Conservation (phyloP, 257 asterid genomes). For the Handroanthus guayacan region DNA sequence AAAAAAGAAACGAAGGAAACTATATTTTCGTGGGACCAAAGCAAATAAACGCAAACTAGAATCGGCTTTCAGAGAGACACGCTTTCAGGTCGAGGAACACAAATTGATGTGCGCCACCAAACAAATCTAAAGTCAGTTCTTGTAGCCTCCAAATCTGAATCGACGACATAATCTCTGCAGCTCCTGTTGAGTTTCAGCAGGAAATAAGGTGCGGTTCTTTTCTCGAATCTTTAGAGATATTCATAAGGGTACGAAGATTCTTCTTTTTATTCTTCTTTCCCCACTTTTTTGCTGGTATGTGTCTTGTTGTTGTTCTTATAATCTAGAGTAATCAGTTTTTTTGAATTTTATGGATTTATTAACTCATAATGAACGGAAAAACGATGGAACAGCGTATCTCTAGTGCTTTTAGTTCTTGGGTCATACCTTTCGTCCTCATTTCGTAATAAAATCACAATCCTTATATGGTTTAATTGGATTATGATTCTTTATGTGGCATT, state of each 20-base stretch:
- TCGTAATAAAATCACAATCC: not conserved
- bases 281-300: not conserved
- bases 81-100: constrained; percentile 2
- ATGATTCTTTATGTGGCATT: not conserved
- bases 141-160: not conserved
- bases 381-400: not conserved
- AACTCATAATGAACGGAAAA: not conserved
- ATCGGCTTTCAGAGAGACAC: constrained; percentile 9
- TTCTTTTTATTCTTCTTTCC: not conserved
- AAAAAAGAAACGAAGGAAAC: not conserved
- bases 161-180: constrained; percentile 8
- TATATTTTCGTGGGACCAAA: not conserved
- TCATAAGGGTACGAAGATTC: not conserved
- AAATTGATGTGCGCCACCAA: not conserved
- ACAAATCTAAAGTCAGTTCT: not conserved
- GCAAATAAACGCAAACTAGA: constrained; percentile 2
- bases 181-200: not conserved
- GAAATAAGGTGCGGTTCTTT: not conserved
- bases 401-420: not conserved
- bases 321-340: not conserved
- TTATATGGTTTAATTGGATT: not conserved
- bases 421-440: not conserved
- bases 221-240: not conserved
- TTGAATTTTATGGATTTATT: not conserved
- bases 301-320: not conserved